A percentile compares a stretch with the other conserved stretches of the same genome.
Conservation (phyloP, 176 grass and related monocot species). For the Dactylis glomerata region DNA sequence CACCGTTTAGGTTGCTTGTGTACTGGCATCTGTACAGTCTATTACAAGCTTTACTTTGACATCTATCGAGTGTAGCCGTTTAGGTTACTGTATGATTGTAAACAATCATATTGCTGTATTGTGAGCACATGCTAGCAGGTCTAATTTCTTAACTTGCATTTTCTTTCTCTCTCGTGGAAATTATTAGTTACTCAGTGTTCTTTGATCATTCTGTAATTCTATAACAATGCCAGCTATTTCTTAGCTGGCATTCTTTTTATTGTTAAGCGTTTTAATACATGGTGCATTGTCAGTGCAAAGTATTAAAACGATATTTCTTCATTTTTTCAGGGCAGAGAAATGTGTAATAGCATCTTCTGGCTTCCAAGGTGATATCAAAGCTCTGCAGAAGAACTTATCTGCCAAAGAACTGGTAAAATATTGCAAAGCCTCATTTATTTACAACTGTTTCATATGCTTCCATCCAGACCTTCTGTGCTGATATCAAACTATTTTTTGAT, state of each 20-base stretch:
- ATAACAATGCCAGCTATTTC: background rate
- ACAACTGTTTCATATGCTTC: background rate
- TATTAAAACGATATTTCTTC: constrained; percentile 1
- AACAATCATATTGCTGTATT: background rate
- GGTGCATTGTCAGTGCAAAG: background rate
- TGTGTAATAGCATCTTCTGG: constrained; percentile 82
- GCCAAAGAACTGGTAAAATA: constrained; percentile 76
- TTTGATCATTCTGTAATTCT: background rate
- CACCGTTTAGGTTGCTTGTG: too few relatives aligned
- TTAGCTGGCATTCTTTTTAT: background rate
- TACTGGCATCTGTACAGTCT: too few relatives aligned
- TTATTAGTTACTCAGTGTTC: background rate
- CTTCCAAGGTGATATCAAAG: constrained; percentile 97
- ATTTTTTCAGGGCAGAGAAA: constrained; percentile 68
- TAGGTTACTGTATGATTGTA: background rate
- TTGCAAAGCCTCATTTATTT: background rate
- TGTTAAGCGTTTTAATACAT: background rate
- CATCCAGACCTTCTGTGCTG: background rate
- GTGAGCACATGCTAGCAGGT: background rate
- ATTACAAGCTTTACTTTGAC: too few relatives aligned
- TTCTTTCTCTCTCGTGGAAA: background rate
- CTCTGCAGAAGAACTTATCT: constrained; percentile 91
- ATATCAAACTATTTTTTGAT: background rate
- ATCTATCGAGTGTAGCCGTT: too few relatives aligned
- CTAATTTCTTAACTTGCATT: background rate